These are phyloP conservation scores for Athelia sp. DNA, from an alignment of 1,284 basidiomycete genomes.

Conservation along the genomic window DNA sequence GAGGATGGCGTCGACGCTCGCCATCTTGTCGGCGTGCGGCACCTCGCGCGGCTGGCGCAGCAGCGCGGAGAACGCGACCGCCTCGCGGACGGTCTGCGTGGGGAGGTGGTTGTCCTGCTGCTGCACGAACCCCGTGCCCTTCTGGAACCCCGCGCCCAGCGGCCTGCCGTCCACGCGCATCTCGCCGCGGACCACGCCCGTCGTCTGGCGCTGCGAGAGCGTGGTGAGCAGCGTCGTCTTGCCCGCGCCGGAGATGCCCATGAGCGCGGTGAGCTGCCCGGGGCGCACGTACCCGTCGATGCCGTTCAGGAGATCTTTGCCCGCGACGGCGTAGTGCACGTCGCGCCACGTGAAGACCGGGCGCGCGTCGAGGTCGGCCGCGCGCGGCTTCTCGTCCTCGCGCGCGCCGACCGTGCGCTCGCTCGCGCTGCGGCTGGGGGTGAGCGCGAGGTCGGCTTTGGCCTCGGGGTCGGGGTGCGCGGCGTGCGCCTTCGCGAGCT, in stretches of 20 bases:
- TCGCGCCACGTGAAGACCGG: conserved; percentile 36
- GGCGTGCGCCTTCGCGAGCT: neutral
- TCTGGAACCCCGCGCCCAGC: conserved; percentile 53
- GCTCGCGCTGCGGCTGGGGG: neutral
- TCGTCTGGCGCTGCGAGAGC: conserved; percentile 54
- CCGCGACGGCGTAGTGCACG: conserved; percentile 42
- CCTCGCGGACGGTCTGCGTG: conserved; percentile 57
- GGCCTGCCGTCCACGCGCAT: conserved; percentile 55
- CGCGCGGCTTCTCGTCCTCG: neutral
- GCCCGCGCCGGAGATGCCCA: conserved; percentile 52
- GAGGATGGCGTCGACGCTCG: conserved; percentile 60
- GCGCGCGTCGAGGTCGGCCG: neutral
- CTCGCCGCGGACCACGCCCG: conserved; percentile 58
- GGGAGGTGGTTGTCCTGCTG: conserved; percentile 54
- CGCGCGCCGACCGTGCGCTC: neutral
- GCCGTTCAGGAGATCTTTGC: conserved; percentile 52
- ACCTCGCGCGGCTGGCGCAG: conserved; percentile 57
- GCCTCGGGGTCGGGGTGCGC: neutral
- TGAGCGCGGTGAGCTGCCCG: conserved; percentile 47
- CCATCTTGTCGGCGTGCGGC: conserved; percentile 51
- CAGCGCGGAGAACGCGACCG: conserved; percentile 59
- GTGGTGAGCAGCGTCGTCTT: conserved; percentile 63
- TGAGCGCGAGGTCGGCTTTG: neutral
- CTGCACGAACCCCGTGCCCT: conserved; percentile 51
- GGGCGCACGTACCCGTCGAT: conserved; percentile 63